Conservation (phyloP, 331 rosid species). For the Rhamnella rubrinervis region DNA sequence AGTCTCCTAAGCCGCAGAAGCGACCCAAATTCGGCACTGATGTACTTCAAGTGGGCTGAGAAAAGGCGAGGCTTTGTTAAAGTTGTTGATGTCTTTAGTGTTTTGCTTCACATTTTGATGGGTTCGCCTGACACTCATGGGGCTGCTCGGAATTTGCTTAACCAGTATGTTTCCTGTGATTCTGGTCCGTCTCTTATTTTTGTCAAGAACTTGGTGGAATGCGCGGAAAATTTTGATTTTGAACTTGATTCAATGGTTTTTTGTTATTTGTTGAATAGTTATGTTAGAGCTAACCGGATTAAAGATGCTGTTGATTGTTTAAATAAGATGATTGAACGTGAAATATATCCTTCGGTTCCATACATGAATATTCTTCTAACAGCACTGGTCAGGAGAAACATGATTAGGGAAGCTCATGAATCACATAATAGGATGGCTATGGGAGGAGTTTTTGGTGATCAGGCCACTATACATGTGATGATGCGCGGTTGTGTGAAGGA, state of each 20-base stretch:
- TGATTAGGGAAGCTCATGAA: constrained; percentile 35
- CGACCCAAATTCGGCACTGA: constrained; percentile 50
- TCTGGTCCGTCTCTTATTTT: constrained; percentile 36
- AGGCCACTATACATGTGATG: constrained; percentile 43
- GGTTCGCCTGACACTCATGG: constrained; percentile 17
- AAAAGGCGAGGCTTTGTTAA: constrained; percentile 34
- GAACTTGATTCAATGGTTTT: constrained; percentile 42
- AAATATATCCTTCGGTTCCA: constrained; percentile 39
- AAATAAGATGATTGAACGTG: constrained; percentile 43
- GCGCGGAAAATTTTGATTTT: constrained; percentile 39
- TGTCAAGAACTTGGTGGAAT: constrained; percentile 41
- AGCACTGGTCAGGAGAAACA: constrained; percentile 50
- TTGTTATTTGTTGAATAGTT: constrained; percentile 55
- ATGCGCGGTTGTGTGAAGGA: constrained; percentile 56
- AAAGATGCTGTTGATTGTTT: constrained; percentile 55
- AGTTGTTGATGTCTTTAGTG: constrained; percentile 42
- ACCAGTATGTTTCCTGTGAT: constrained; percentile 32
- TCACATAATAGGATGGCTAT: constrained; percentile 51
- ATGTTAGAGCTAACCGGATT: constrained; percentile 52
- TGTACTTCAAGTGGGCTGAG: constrained; percentile 40
- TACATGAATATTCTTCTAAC: constrained; percentile 51
- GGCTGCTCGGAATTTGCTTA: constrained; percentile 34
- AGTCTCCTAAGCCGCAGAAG: constrained; percentile 42
- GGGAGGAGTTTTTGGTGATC: constrained; percentile 46
- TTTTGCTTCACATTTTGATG: constrained; percentile 54